These are phyloP conservation scores for Chaetomium globosum DNA, from an alignment of 2,329 filamentous ascomycete species.

Conservation along the genomic window DNA sequence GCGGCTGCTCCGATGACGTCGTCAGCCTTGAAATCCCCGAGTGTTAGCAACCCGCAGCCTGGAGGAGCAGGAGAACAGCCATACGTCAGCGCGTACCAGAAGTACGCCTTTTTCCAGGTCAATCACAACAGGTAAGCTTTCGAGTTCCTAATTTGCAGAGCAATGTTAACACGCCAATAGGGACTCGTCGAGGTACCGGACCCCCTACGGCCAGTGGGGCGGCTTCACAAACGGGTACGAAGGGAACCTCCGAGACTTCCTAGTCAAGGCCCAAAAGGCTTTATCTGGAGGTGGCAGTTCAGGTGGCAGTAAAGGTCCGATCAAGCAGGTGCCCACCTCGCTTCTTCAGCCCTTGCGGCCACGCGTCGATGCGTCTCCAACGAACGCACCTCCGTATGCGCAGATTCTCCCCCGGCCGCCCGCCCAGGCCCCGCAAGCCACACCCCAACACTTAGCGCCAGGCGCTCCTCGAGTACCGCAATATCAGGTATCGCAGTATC, in stretches of 20 bases:
- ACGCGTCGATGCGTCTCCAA: conserved; percentile 21
- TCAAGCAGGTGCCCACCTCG: conserved; percentile 28
- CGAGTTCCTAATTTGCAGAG: not conserved
- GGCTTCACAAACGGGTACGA: conserved; percentile 66
- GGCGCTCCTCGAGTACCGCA: conserved; percentile 2
- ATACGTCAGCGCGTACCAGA: conserved; percentile 49
- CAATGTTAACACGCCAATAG: conserved; percentile 42
- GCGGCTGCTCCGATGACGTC: conserved; percentile 37
- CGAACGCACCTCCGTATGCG: conserved; percentile 26
- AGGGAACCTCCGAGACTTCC: conserved; percentile 52
- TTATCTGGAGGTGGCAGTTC: conserved; percentile 41
- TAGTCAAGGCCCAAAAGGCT: conserved; percentile 49
- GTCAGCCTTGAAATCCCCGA: conserved; percentile 32
- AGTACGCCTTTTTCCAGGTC: conserved; percentile 62
- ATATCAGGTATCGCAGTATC: conserved; percentile 18
- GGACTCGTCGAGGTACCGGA: conserved; percentile 59
- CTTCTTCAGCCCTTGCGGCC: conserved; percentile 31
- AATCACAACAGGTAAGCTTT: conserved; percentile 58
- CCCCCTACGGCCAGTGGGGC: conserved; percentile 59
- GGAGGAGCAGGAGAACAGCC: conserved; percentile 23
- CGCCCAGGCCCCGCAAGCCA: conserved; percentile 14
- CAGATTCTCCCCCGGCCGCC: conserved; percentile 25
- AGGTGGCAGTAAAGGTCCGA: conserved; percentile 21
- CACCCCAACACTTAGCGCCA: not conserved
- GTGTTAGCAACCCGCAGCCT: conserved; percentile 28